Evolutionary conservation across 2,329 filamentous ascomycete genomes (phyloP).

Genomic region (Trichoderma sp.): DNA sequence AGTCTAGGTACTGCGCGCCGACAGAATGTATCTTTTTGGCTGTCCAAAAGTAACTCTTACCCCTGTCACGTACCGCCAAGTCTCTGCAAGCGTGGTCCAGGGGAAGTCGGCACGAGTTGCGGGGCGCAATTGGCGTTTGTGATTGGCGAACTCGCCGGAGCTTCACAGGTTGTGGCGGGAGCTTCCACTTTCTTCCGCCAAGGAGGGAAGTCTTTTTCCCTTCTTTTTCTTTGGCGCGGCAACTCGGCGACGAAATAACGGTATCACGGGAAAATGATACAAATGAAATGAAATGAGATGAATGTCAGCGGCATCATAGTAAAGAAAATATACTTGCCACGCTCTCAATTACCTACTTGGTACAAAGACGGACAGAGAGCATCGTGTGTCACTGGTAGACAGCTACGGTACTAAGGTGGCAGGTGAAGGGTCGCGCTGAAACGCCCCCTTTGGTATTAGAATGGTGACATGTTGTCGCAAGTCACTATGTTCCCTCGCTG

Average conservation of each 20-base stretch:
- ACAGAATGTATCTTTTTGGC: not conserved
- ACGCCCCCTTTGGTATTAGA: constrained; percentile 2
- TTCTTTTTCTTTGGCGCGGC: not conserved
- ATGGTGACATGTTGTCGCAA: not conserved
- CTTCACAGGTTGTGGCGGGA: constrained; percentile 20
- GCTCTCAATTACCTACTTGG: not conserved
- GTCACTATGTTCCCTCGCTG: not conserved
- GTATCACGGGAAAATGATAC: not conserved
- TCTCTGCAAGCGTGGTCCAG: constrained; percentile 21
- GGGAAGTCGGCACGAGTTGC: constrained; percentile 27
- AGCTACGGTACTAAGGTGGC: not conserved
- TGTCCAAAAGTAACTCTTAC: constrained; percentile 5
- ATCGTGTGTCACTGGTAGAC: not conserved
- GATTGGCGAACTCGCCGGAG: constrained; percentile 24
- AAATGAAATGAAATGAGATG: not conserved
- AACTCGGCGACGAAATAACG: not conserved
- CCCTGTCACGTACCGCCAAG: constrained; percentile 22
- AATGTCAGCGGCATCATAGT: not conserved
- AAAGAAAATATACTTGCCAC: not conserved
- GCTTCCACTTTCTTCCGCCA: constrained; percentile 18
- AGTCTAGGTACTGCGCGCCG: not conserved
- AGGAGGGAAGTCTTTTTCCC: not conserved
- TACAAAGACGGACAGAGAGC: not conserved
- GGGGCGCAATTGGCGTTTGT: constrained; percentile 26
- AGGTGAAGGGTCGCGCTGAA: not conserved